phyloP scores from a whole-genome alignment of 768 basidiomycete species.

The Pisolithus tinctorius region DNA sequence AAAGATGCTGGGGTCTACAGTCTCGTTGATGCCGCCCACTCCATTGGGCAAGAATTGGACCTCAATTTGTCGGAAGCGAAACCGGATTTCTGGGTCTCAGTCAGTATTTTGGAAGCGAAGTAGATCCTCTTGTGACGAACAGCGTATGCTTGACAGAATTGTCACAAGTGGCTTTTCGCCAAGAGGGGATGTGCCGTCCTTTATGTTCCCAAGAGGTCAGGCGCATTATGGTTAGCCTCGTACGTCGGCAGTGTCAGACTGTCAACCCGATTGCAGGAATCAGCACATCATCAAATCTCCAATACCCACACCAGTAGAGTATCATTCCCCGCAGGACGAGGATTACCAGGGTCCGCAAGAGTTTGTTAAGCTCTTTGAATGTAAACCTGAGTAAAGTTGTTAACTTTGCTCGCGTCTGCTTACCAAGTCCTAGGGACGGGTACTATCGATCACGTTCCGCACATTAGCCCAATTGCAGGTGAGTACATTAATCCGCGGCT shows the following conservation, averaged over 20 bases:
- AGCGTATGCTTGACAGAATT: conserved; percentile 42
- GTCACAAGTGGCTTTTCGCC: conserved; percentile 79
- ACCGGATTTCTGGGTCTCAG: conserved; percentile 78
- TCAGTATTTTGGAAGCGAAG: conserved; percentile 25
- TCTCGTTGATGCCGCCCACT: conserved; percentile 77
- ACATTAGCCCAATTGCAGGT: conserved; percentile 52
- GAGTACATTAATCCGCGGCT: conserved; percentile 4
- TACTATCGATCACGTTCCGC: conserved; percentile 50
- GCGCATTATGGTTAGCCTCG: background rate
- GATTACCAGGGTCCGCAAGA: conserved; percentile 21
- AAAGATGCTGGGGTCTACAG: conserved; percentile 55
- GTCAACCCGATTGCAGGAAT: conserved; percentile 35
- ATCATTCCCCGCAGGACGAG: conserved; percentile 41
- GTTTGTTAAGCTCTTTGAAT: conserved; percentile 48
- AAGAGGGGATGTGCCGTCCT: conserved; percentile 64
- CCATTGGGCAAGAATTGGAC: conserved; percentile 62
- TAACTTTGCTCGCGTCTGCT: background rate
- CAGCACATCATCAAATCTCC: conserved; percentile 56
- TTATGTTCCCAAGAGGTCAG: conserved; percentile 63
- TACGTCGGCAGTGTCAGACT: background rate
- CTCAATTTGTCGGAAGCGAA: conserved; percentile 47
- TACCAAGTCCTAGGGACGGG: conserved; percentile 46
- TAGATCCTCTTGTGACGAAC: background rate
- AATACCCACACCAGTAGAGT: conserved; percentile 49
- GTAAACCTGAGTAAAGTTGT: conserved; percentile 12